phyloP scores from a whole-genome alignment of 352 stramenopile species.

The Globisporangium mamillatum region DNA sequence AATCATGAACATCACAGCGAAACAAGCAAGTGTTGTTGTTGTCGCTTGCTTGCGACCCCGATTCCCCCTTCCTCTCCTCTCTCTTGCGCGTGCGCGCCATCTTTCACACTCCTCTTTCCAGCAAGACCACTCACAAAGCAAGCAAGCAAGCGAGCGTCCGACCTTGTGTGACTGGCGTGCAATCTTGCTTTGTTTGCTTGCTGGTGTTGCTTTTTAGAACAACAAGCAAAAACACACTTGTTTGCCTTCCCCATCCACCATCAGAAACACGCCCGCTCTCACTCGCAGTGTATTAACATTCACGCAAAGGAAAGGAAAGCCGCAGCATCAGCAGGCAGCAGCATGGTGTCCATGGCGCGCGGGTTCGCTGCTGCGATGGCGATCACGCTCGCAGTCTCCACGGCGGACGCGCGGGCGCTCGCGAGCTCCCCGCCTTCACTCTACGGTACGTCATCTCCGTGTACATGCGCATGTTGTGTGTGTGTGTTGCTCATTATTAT shows the following conservation, averaged over 20 bases:
- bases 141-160: background rate
- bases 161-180: background rate
- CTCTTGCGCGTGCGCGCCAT: background rate
- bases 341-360: background rate
- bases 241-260: background rate
- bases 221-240: background rate
- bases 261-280: background rate
- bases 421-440: slow-evolving; percentile 41
- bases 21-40: background rate
- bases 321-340: background rate
- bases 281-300: background rate
- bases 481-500: background rate
- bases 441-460: slow-evolving; percentile 34
- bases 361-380: background rate
- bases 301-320: background rate
- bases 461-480: background rate
- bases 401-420: slow-evolving; percentile 16
- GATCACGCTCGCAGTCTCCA: slow-evolving; percentile 17
- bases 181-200: background rate
- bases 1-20: background rate
- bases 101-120: background rate
- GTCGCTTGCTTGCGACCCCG: no score
- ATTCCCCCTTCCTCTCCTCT: background rate
- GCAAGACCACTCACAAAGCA: background rate
- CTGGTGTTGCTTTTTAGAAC: background rate